These are phyloP conservation scores for Streptanthus diversifolius DNA, from an alignment of 345 rosid genomes.

Conservation along the genomic window DNA sequence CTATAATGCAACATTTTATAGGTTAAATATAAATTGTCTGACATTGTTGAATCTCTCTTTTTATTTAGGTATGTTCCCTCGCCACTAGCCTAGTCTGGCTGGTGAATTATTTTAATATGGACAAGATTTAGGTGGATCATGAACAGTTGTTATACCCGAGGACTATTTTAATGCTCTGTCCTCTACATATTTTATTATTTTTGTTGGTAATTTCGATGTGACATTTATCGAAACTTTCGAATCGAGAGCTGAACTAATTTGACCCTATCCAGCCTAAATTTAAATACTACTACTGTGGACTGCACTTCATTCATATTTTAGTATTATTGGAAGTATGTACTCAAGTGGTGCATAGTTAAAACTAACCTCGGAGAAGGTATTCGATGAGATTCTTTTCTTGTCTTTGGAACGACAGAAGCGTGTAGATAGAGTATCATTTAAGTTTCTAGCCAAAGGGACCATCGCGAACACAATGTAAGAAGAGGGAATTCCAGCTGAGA, in stretches of 20 bases:
- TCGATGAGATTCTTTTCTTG: conserved; percentile 1
- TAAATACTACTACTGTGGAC: neutral
- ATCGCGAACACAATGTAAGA: conserved; percentile 8
- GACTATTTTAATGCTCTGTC: conserved; percentile 8
- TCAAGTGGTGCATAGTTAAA: neutral
- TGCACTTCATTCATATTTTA: conserved; percentile 14
- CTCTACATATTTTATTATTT: neutral
- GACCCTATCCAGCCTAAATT: conserved; percentile 13
- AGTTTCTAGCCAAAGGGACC: neutral
- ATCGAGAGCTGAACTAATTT: conserved; percentile 14
- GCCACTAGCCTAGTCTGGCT: neutral
- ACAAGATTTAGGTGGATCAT: neutral
- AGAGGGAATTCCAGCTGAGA: conserved; percentile 20
- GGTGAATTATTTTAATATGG: neutral
- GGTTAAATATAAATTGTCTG: neutral
- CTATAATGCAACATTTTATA: neutral
- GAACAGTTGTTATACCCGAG: conserved; percentile 24
- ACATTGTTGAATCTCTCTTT: neutral
- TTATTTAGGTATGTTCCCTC: neutral
- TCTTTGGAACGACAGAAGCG: conserved; percentile 8
- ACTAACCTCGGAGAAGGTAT: conserved; percentile 17
- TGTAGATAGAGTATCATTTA: conserved; percentile 9
- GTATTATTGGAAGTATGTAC: neutral
- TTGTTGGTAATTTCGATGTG: conserved; percentile 5
- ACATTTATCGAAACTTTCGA: conserved; percentile 6